A percentile compares a stretch with the other conserved stretches of the same genome.
These are phyloP conservation scores for Yamadazyma atmosphaerica DNA, from an alignment of 1,139 yeast genomes.

Conservation along the genomic window DNA sequence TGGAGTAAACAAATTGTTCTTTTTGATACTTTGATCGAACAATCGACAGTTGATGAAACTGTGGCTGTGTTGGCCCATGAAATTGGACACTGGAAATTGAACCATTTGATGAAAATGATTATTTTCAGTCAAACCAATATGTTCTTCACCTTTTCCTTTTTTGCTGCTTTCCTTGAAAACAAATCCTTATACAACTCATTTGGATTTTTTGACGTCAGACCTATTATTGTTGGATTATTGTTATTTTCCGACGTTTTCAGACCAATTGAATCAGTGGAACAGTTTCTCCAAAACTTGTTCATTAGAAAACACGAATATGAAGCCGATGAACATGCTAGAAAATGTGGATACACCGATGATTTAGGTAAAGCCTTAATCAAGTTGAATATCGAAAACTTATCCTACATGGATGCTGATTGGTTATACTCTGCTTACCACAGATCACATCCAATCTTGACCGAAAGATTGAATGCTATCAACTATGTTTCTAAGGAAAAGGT, in stretches of 20 bases:
- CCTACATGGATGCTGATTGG: constrained; percentile 85
- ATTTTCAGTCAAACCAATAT: constrained; percentile 63
- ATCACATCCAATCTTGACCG: constrained; percentile 89
- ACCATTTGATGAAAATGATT: constrained; percentile 77
- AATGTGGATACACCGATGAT: constrained; percentile 67
- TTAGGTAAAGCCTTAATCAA: constrained; percentile 73
- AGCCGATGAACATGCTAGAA: constrained; percentile 84
- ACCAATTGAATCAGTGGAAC: constrained; percentile 71
- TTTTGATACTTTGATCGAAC: constrained; percentile 84
- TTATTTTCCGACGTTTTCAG: constrained; percentile 71
- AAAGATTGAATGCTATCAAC: constrained; percentile 76
- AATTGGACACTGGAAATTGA: constrained; percentile 94
- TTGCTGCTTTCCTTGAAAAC: constrained; percentile 79
- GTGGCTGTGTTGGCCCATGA: constrained; percentile 97
- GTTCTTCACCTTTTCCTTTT: constrained; percentile 64
- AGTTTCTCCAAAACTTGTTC: constrained; percentile 65
- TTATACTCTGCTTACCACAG: constrained; percentile 85
- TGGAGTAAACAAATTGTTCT: constrained; percentile 95
- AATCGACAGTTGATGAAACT: constrained; percentile 74
- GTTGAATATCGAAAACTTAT: constrained; percentile 75
- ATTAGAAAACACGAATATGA: constrained; percentile 89
- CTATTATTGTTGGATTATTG: constrained; percentile 77
- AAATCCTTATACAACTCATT: constrained; percentile 73
- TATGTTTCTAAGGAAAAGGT: constrained; percentile 48
- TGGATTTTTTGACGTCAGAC: constrained; percentile 67